Percentiles rank a stretch among this genome's conserved stretches.
Conservation (phyloP, 2,329 filamentous ascomycete genomes). For the Neofusicoccum sp. region DNA sequence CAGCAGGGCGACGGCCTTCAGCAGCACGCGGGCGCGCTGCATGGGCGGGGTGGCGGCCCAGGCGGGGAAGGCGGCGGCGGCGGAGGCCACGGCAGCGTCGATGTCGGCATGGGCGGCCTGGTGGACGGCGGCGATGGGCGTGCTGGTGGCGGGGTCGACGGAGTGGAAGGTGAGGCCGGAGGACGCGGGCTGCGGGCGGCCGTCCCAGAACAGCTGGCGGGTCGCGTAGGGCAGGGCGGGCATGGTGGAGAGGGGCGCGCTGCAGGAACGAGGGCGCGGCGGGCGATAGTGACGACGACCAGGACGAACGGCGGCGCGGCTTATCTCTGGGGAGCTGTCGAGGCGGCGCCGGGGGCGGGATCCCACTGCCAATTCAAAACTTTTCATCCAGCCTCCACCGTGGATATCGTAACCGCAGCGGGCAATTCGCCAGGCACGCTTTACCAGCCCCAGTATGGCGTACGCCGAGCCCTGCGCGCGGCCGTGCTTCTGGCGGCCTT, state of each 20-base stretch:
- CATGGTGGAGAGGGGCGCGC: slow-evolving; percentile 10
- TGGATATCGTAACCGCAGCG: neutral
- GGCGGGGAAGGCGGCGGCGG: slow-evolving; percentile 68
- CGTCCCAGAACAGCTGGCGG: slow-evolving; percentile 75
- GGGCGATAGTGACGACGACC: neutral
- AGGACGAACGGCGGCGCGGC: neutral
- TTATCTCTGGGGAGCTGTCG: neutral
- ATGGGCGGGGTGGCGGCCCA: slow-evolving; percentile 79
- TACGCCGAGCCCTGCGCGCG: neutral
- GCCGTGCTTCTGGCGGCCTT: neutral
- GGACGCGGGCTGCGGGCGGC: slow-evolving; percentile 64
- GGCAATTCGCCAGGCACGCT: neutral
- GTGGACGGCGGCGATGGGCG: slow-evolving; percentile 71
- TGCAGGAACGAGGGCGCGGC: neutral
- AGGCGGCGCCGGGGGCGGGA: neutral
- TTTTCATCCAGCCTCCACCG: slow-evolving; percentile 1
- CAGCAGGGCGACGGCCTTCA: slow-evolving; percentile 73
- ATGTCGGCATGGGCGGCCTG: slow-evolving; percentile 68
- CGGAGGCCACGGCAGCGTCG: slow-evolving; percentile 72
- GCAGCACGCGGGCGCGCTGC: slow-evolving; percentile 75
- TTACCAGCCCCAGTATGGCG: neutral
- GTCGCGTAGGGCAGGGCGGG: slow-evolving; percentile 47
- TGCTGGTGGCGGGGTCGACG: slow-evolving; percentile 72
- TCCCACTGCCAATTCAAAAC: slow-evolving; percentile 6
- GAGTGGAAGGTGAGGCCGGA: slow-evolving; percentile 68